phyloP scores from a whole-genome alignment of 495 filamentous ascomycete species.

The Bathelium albidoporum region DNA sequence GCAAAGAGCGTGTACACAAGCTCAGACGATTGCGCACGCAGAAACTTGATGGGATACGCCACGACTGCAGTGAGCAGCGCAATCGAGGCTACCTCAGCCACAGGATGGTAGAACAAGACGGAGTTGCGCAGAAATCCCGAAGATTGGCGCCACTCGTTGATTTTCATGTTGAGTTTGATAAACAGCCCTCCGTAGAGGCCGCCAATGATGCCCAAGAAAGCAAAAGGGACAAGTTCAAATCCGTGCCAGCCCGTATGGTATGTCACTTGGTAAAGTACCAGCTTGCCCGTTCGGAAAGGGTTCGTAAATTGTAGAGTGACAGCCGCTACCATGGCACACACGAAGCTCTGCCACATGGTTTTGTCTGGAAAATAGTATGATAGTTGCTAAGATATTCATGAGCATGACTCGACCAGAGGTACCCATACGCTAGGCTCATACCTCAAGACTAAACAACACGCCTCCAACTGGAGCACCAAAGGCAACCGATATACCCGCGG shows the following conservation, averaged over 20 bases:
- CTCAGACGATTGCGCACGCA: constrained; percentile 78
- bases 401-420: constrained; percentile 9
- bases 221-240: constrained; percentile 86
- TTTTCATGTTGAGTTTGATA: constrained; percentile 84
- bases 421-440: constrained; percentile 26
- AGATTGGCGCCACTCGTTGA: constrained; percentile 70
- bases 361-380: constrained; percentile 99
- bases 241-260: constrained; percentile 89
- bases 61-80: constrained; percentile 73
- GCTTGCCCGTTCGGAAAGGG: constrained; percentile 90
- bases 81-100: constrained; percentile 65
- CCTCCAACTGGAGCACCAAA: constrained; percentile 96
- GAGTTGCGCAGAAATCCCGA: constrained; percentile 28
- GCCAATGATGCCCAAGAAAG: constrained; percentile 76
- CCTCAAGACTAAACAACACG: constrained; percentile 88
- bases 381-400: constrained; percentile 47
- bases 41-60: constrained; percentile 91
- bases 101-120: constrained; percentile 46
- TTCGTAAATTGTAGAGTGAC: constrained; percentile 87
- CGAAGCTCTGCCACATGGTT: constrained; percentile 99
- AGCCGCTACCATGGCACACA: constrained; percentile 95
- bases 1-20: constrained; percentile 87
- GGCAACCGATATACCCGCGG: constrained; percentile 91
- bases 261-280: constrained; percentile 93
- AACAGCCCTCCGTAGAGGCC: constrained; percentile 90